phyloP scores from a whole-genome alignment of 2,329 filamentous ascomycete species.

The Nectriaceae sp. region DNA sequence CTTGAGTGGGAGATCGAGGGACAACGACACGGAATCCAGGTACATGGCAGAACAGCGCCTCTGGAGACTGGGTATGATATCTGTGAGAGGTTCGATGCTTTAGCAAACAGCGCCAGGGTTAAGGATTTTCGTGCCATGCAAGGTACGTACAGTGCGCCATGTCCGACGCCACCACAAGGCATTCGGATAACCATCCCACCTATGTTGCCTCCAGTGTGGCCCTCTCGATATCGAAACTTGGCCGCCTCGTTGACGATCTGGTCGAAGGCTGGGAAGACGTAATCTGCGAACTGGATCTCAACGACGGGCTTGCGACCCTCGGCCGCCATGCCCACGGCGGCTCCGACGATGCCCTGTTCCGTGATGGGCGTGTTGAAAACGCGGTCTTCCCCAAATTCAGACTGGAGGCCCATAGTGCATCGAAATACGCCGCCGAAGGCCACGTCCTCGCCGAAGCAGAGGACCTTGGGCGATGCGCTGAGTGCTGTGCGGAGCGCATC shows the following conservation, averaged over 20 bases:
- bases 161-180: conserved; percentile 85
- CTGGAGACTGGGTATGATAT: conserved; percentile 85
- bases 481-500: conserved; percentile 80
- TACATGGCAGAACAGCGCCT: conserved; percentile 81
- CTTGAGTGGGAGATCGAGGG: conserved; percentile 79
- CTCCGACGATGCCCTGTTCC: conserved; percentile 90
- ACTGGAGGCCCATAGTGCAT: conserved; percentile 84
- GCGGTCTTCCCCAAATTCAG: conserved; percentile 78
- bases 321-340: conserved; percentile 82
- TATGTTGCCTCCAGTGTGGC: conserved; percentile 54
- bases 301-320: conserved; percentile 88
- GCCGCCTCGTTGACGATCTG: conserved; percentile 90
- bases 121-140: not conserved
- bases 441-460: conserved; percentile 93
- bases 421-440: too few relatives aligned
- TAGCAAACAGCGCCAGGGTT: not conserved
- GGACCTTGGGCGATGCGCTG: conserved; percentile 75
- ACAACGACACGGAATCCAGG: conserved; percentile 82
- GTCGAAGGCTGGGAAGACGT: conserved; percentile 87
- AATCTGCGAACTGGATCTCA: conserved; percentile 92
- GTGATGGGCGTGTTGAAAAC: conserved; percentile 94
- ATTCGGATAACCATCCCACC: conserved; percentile 84
- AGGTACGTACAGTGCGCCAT: conserved; percentile 63
- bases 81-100: not conserved
- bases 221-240: conserved; percentile 78